Conservation (phyloP, 176 grass and related monocot genomes). For the Ampelocalamus luodianensis region DNA sequence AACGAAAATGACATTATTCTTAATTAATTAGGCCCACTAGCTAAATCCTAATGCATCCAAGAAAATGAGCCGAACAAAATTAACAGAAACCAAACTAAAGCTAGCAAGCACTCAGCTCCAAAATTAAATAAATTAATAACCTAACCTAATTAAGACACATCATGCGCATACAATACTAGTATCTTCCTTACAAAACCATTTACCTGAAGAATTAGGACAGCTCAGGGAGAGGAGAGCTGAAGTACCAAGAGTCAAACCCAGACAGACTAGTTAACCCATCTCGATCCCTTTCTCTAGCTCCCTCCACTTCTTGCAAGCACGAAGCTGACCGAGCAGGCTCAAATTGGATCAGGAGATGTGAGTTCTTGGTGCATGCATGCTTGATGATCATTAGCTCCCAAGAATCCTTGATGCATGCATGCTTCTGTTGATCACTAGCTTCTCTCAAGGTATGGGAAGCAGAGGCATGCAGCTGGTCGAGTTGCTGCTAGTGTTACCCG, state of each 20-base stretch:
- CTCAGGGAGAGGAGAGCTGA: not conserved
- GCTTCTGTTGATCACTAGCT: not conserved
- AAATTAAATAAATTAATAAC: not conserved
- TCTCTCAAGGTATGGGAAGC: not conserved
- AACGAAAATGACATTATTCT: not conserved
- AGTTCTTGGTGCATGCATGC: not conserved
- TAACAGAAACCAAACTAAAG: not conserved
- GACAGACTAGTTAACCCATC: not conserved
- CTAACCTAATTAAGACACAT: not conserved
- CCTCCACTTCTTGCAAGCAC: not conserved
- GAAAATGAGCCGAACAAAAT: not conserved
- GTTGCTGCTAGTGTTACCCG: not conserved
- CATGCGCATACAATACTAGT: not conserved
- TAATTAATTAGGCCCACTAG: no score
- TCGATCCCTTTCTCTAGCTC: no score
- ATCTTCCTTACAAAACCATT: slow-evolving; percentile 22
- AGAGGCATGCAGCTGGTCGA: not conserved
- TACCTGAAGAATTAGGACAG: slow-evolving; percentile 41
- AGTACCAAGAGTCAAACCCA: slow-evolving; percentile 49
- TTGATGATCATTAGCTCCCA: slow-evolving; percentile 9
- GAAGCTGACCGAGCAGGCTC: not conserved
- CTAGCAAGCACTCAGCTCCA: slow-evolving; percentile 24
- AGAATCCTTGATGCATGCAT: not conserved
- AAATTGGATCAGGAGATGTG: slow-evolving; percentile 11
- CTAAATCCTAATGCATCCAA: slow-evolving; percentile 16